Evolutionary conservation across 176 grass and related monocot species (phyloP), one percentile per base, ranked within the genome.

Genomic region (Miscanthus lutarioriparius): DNA sequence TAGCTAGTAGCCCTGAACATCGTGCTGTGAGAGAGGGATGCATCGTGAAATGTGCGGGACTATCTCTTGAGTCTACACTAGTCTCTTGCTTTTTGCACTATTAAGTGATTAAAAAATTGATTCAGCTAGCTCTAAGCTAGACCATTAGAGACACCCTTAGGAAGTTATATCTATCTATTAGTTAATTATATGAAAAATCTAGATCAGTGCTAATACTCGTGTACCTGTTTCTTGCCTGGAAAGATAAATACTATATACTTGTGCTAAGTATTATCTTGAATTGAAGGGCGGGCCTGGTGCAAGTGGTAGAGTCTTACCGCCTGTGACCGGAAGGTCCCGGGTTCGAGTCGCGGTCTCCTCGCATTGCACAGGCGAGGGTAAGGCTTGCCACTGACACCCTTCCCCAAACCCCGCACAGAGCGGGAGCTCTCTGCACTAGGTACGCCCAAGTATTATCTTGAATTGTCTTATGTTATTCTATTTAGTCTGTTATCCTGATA

Each of bases 131-230:
- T 22, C 53, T 58, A n/a, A 58, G 53, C 53, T 58, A 58, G 53
- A 58, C 8, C 53, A n/a, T 58, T 58, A 7, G 53, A 58, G 20
- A n/a, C 3, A 3, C 8, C 54, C 54, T 59, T 47, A 68, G 28
- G 16, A 89, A 76, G 11, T 49, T 41, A 81, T 75, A 9, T 81
- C 39, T 85, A 45, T 47, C 16, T 7, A 27, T 68, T 85, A 61
- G 40, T 39, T 59, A 38, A 45, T 27, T 38, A 58, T 58, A 73
- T 66, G 15, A 32, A 56, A 38, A 76, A 22, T 59, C 5, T 48
- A 58, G 47, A 44, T 76, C 36, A 41, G 13, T 70, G 79, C 25
- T 61, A 51, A 62, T 76, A 59, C 37, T 51, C 45, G 7, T 48
- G 15, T 56, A 56, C 19, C 19, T 47, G 20, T 19, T 72, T 62